Base-by-base conservation (phyloP, 2,329 filamentous ascomycete genomes). In the Cladorrhinum sp. region DNA sequence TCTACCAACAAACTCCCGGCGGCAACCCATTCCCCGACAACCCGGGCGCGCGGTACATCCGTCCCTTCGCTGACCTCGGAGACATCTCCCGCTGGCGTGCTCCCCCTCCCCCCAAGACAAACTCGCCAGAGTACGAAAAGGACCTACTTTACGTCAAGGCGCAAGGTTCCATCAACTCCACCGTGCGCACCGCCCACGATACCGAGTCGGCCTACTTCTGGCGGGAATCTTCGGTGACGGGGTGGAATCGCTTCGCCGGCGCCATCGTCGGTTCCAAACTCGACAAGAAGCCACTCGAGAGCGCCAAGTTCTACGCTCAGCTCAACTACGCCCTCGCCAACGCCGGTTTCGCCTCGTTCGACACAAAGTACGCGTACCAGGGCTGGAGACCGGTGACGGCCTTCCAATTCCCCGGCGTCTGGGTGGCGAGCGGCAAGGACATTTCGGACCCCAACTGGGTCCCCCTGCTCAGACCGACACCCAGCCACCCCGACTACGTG, bases 311-410 rank as follows among this genome's bases (percentile, higher is more conserved):
- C 51, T 67, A 64, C 57, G 65, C 65, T n/a, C 64, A 66, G 27
- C 62, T 67, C 60, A 67, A 67, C 65, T 66, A 65, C 59, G 65
- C 65, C 29, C 63, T 67, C 20, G 64, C 64, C 41, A 67, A 67
- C 57, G 65, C 65, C 2, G 65, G 51, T 9, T 48, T 67, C 45
- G 65, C 65, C 10, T 53, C 62, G 2, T 67, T 64, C 62, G 65
- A 66, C 29, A 55, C 50, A 18, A 67, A 67, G 63, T 67, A 57
- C 57, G 12, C 27, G 32, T 65, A 67, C 50, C 45, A 56, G 18
- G 24, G 13, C 27, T 67, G 65, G 65, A 64, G 65, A 7, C 65
- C 65, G 6, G 38, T 63, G 13, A 67, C 65, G 0, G 65, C 65
- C 16, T 60, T 67, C 45, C 65, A 65, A 2, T 55, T 58, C 53